Evolutionary conservation across 352 stramenopile species (phyloP), one percentile per base, ranked within the genome.

Genomic region (Globisporangium paddicum): DNA sequence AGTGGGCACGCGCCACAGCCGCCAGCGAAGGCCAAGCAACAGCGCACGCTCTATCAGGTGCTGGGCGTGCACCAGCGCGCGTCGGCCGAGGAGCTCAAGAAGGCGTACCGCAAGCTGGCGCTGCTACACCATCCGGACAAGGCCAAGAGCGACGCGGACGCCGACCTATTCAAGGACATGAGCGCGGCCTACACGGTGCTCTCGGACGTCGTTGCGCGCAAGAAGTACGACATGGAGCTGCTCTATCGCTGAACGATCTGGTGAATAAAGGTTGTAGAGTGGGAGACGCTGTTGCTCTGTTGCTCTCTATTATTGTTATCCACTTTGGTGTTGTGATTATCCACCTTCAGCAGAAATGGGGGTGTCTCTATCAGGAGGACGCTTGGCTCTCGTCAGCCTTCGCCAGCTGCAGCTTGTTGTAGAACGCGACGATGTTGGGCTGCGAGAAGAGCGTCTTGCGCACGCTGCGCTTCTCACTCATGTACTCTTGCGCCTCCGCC

Each of bases 401-500:
- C 45, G 35, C 18, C 25, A 34, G 46, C 34, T 75, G 79, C 21
- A 91, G 66, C 48, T 86, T 75, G 55, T 72, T 57, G 65, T 79
- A 89, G 56, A 93, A 97, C 53, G 76, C 73, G 21, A 86, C 55
- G 11, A 98, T 67, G 68, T 96, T 95, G 3, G 87, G 78, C 61
- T 98, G 95, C 59, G 83, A 67, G 66, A 86, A 97, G 5, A 98
- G 71, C 13, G 64, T 74, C 69, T 88, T 95, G 28, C 93, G 82
- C n/a, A 98, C 95, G 62, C 86, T 75, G 18, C 95, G 83, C 64
- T 97, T 90, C 25, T 83, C 73, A 53, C 76, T 93, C 16, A 98
- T 67, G 44, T 97, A 92, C 55, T 85, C 64, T 64, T 98, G 96
- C 5, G 96, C 72, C 37, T 92, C 75, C 37, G 84, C 30, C 18